Percentiles rank a stretch among this genome's conserved stretches.
These are phyloP conservation scores for Triticum monococcum DNA, from an alignment of 176 grass and related monocot species.

Conservation along the genomic window DNA sequence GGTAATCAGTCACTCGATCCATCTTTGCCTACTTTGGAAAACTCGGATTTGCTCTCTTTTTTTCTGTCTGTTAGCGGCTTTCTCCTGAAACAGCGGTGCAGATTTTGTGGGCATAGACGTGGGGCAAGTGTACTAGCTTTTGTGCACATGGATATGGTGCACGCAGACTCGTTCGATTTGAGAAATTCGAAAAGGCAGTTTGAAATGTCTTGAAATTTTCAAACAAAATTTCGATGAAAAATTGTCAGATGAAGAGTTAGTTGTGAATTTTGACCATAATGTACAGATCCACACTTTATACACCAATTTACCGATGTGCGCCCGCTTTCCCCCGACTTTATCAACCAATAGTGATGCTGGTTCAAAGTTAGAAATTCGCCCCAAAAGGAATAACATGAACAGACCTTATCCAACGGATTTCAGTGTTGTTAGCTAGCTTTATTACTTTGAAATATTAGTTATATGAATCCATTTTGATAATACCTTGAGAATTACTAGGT, in stretches of 20 bases:
- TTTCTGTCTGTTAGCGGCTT: not conserved
- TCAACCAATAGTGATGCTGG: not conserved
- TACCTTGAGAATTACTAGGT: not conserved
- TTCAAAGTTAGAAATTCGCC: not conserved
- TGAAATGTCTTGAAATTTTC: not conserved
- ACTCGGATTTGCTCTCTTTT: not conserved
- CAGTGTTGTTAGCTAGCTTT: not conserved
- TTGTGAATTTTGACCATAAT: not conserved
- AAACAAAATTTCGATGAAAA: not conserved
- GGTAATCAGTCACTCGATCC: constrained; percentile 23
- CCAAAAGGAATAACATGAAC: not conserved
- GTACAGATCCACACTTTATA: not conserved
- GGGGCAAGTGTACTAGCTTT: not conserved
- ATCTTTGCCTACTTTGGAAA: not conserved
- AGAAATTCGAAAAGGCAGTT: not conserved
- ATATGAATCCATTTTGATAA: not conserved
- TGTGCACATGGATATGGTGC: not conserved
- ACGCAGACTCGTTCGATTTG: not conserved
- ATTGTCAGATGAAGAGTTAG: not conserved
- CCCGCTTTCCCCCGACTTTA: not conserved
- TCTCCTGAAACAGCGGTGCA: not conserved
- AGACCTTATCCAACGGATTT: not conserved
- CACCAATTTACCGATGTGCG: not conserved
- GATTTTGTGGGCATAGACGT: not conserved
- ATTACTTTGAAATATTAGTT: not conserved